Conservation (phyloP, 1,284 basidiomycete species). For the Tetrapyrgos nigripes region DNA sequence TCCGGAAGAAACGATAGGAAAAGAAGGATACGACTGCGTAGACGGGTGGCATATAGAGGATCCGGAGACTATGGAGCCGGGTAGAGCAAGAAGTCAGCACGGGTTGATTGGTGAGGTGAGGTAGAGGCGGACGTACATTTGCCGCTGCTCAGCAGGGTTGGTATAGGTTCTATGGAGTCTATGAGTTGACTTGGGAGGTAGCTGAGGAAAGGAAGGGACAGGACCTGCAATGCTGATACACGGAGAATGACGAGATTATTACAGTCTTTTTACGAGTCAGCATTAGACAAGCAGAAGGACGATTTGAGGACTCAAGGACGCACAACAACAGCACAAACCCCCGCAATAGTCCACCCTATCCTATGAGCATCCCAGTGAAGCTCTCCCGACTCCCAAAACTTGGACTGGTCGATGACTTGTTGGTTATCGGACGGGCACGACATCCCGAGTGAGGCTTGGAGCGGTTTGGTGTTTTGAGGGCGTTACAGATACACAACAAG, state of each 20-base stretch:
- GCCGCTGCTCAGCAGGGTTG: constrained; percentile 72
- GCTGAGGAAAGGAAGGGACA: constrained; percentile 22
- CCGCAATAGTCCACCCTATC: constrained; percentile 79
- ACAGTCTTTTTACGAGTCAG: constrained; percentile 63
- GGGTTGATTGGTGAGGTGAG: background rate
- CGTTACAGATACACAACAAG: no score
- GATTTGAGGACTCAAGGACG: constrained; percentile 33
- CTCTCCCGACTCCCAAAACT: constrained; percentile 60
- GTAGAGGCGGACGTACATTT: constrained; percentile 58
- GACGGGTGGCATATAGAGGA: constrained; percentile 82
- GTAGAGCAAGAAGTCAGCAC: constrained; percentile 13
- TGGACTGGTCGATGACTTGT: constrained; percentile 56
- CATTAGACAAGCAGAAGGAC: constrained; percentile 2
- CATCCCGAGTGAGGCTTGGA: background rate
- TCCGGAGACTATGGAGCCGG: constrained; percentile 57
- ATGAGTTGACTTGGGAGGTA: background rate
- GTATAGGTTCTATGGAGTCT: constrained; percentile 61
- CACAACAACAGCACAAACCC: constrained; percentile 65
- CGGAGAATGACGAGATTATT: constrained; percentile 59
- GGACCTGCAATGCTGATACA: constrained; percentile 67
- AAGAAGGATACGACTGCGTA: constrained; percentile 90
- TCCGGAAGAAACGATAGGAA: constrained; percentile 84
- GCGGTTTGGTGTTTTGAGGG: background rate
- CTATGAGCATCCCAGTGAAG: constrained; percentile 67
- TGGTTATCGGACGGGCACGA: constrained; percentile 61